phyloP scores from a whole-genome alignment of 495 filamentous ascomycete genomes.

The Penicilliopsis zonata region DNA sequence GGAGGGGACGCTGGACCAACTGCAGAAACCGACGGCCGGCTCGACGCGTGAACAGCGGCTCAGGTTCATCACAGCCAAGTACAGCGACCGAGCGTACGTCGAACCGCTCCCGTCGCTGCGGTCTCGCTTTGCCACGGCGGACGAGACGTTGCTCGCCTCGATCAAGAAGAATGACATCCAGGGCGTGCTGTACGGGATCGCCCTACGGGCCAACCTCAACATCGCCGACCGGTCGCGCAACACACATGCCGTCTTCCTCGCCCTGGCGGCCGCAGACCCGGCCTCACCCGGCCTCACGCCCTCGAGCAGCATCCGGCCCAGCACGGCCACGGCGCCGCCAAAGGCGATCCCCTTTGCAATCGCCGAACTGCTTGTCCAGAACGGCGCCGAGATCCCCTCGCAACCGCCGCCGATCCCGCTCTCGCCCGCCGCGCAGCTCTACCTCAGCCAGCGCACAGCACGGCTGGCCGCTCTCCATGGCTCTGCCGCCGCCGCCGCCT shows the following conservation, averaged over 20 bases:
- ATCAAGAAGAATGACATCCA: conserved; percentile 92
- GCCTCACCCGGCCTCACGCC: conserved; percentile 49
- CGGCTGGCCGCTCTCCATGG: conserved; percentile 18
- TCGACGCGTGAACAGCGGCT: conserved; percentile 82
- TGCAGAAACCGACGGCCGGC: conserved; percentile 55
- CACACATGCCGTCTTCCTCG: conserved; percentile 80
- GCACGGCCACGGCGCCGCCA: conserved; percentile 13
- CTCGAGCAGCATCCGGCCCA: conserved; percentile 18
- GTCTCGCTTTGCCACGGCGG: conserved; percentile 66
- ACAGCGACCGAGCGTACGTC: conserved; percentile 73
- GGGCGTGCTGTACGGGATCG: conserved; percentile 81
- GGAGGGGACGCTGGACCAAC: conserved; percentile 72
- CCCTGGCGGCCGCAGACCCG: conserved; percentile 89
- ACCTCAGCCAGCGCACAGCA: conserved; percentile 71
- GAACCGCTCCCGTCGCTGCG: conserved; percentile 61
- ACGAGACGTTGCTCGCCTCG: conserved; percentile 84
- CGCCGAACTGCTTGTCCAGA: conserved; percentile 87
- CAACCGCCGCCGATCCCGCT: conserved; percentile 65
- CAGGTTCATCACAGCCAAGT: conserved; percentile 90
- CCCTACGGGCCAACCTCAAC: conserved; percentile 80
- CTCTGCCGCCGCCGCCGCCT: conserved; percentile 6
- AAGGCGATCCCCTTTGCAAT: conserved; percentile 59
- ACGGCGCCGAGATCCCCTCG: conserved; percentile 78
- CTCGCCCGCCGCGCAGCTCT: conserved; percentile 61
- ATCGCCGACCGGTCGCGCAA: conserved; percentile 73